Percentiles rank a stretch among this genome's conserved stretches.
phyloP scores from a whole-genome alignment of 768 basidiomycete species.

The Trametes cinnabarina region DNA sequence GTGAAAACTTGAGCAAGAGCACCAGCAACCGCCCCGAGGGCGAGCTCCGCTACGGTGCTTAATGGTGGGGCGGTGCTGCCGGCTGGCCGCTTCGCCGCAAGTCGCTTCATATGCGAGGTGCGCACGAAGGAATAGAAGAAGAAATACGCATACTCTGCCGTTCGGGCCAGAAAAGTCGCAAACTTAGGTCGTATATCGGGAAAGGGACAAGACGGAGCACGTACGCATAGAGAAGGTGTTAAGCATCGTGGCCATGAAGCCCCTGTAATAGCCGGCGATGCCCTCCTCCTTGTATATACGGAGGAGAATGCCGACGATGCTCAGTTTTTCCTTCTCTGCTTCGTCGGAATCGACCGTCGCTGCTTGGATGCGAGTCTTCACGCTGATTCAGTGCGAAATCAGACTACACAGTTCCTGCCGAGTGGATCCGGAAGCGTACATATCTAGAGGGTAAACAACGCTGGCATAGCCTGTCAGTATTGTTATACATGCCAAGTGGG shows the following conservation, averaged over 20 bases:
- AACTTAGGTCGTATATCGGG: not conserved
- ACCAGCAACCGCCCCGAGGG: constrained; percentile 89
- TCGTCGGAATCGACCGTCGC: constrained; percentile 53
- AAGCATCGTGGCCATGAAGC: constrained; percentile 95
- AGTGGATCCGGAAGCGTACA: constrained; percentile 34
- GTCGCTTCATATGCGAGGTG: constrained; percentile 72
- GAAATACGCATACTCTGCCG: constrained; percentile 99
- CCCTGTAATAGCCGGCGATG: constrained; percentile 78
- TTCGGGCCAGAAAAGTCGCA: too few species aligned
- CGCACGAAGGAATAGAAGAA: constrained; percentile 97
- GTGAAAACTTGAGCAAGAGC: constrained; percentile 97
- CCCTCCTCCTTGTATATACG: constrained; percentile 82
- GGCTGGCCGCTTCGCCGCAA: constrained; percentile 54
- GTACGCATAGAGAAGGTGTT: constrained; percentile 97
- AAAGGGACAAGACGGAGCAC: constrained; percentile 34
- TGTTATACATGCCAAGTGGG: too few species aligned
- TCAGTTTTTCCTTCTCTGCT: constrained; percentile 43
- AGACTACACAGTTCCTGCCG: not conserved
- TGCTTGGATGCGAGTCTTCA: constrained; percentile 95
- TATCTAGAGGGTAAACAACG: constrained; percentile 92
- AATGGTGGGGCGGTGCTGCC: constrained; percentile 62
- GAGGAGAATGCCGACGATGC: constrained; percentile 63
- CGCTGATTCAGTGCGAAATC: constrained; percentile 43
- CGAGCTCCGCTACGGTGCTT: constrained; percentile 76
- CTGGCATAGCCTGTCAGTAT: constrained; percentile 38